Percentiles rank a stretch among this genome's conserved stretches.
phyloP scores from a whole-genome alignment of 2,329 filamentous ascomycete genomes.

The Calonectria fujianensis region DNA sequence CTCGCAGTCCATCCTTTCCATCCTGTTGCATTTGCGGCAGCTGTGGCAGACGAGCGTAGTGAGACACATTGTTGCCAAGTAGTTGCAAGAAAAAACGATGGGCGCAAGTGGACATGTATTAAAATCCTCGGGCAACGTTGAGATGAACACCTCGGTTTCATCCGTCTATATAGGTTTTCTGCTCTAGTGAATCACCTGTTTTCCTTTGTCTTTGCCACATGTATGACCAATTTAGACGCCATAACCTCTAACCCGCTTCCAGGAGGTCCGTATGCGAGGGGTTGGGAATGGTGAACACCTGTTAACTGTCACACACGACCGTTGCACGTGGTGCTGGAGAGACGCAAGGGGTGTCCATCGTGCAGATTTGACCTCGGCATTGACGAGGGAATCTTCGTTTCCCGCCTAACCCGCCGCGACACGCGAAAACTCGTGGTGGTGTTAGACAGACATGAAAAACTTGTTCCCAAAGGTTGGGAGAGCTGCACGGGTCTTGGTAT shows the following conservation, averaged over 20 bases:
- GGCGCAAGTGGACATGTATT: not conserved
- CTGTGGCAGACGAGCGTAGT: not conserved
- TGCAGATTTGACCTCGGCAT: not conserved
- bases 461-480: not conserved
- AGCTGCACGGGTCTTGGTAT: not conserved
- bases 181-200: not conserved
- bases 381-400: not conserved
- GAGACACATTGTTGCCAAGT: not conserved
- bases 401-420: not conserved
- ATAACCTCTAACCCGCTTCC: too few species aligned
- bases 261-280: not conserved
- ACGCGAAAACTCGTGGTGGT: not conserved
- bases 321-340: not conserved
- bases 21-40: not conserved
- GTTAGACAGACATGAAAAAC: slow-evolving; percentile 9
- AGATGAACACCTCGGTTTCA: not conserved
- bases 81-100: not conserved
- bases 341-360: not conserved
- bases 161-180: not conserved
- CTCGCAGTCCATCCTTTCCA: not conserved
- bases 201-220: not conserved
- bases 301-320: not conserved
- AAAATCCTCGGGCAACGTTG: not conserved
- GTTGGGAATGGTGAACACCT: not conserved
- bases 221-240: not conserved